Evolutionary conservation across 768 basidiomycete species (phyloP), one percentile per base, ranked within the genome.

Genomic region (Podaxis sp.): DNA sequence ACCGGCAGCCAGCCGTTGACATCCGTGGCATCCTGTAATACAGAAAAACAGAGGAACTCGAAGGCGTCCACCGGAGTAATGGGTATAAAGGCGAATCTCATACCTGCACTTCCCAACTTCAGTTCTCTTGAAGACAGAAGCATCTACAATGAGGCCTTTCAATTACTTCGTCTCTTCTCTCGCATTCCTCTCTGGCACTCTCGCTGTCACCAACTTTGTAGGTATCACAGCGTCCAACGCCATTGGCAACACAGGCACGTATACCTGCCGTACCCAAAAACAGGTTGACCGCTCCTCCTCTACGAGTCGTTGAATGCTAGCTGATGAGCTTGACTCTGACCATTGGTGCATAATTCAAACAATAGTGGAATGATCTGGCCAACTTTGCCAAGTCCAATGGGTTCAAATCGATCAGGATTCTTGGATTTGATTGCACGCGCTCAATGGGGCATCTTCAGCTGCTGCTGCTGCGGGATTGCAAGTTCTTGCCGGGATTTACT

Each of bases 401-500:
- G 4, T 77, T 78, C 67, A 68, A 65, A 7, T 67, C 78, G 6
- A 73, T 78, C 55, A 72, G 75, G 17, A 72, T 79, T 48, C 58
- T 70, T n/a, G 77, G 74, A 13, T 76, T 77, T 54, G 77, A 79
- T 57, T 78, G 76, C 59, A 75, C 59, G 76, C 78, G 4, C 61
- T 79, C 24, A 71, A 73, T 19, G 44, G 69, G 33, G 76, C 76
- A 17, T 77, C 77, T 4, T 66, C 72, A 42, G 76, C 78, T 3
- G 74, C 76, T 36, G 71, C 73, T 1, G 60, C 70, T 1, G 68
- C 66, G 12, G 74, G 73, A 8, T 59, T 79, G 36, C 63, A 68
- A 36, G 68, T 78, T 36, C 51, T 79, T 44, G 77, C 75, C 39
- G 77, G 77, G 1, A 76, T 76, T 12, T 77, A 64, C 58, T 67